These are phyloP conservation scores for Ulmus americana DNA, from an alignment of 331 rosid genomes.

Conservation along the genomic window DNA sequence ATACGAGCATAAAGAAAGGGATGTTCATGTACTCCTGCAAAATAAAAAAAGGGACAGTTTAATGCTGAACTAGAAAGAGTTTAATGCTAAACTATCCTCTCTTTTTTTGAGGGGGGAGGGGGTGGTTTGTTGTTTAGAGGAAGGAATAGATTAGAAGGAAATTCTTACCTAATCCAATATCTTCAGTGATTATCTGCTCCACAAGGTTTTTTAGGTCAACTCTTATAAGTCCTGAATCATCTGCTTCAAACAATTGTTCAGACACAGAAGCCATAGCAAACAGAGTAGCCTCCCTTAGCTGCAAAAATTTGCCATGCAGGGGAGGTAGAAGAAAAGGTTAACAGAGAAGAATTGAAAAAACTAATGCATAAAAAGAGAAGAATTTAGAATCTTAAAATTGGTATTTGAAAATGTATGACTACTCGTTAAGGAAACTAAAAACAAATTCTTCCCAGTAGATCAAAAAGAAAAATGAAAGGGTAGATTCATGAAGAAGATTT, in stretches of 20 bases:
- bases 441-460: background rate
- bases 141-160: background rate
- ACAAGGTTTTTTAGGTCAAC: conserved; percentile 44
- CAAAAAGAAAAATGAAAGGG: background rate
- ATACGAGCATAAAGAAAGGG: conserved; percentile 90
- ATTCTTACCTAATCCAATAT: conserved; percentile 50
- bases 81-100: no score
- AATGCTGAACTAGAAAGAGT: background rate
- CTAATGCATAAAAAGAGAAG: background rate
- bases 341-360: conserved; percentile 6
- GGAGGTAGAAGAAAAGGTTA: background rate
- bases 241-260: conserved; percentile 64
- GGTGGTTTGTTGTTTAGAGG: no score
- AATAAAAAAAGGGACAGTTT: conserved; percentile 17
- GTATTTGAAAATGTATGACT: background rate
- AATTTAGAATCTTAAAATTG: no score
- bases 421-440: background rate
- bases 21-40: conserved; percentile 60
- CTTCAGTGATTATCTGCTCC: conserved; percentile 64
- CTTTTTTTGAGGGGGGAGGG: no score
- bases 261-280: conserved; percentile 73
- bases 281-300: conserved; percentile 86
- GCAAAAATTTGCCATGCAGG: conserved; percentile 34
- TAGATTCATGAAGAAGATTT: background rate
- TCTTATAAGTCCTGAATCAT: conserved; percentile 37